phyloP scores from a whole-genome alignment of 2,329 filamentous ascomycete genomes.

The Penicillium sp. region DNA sequence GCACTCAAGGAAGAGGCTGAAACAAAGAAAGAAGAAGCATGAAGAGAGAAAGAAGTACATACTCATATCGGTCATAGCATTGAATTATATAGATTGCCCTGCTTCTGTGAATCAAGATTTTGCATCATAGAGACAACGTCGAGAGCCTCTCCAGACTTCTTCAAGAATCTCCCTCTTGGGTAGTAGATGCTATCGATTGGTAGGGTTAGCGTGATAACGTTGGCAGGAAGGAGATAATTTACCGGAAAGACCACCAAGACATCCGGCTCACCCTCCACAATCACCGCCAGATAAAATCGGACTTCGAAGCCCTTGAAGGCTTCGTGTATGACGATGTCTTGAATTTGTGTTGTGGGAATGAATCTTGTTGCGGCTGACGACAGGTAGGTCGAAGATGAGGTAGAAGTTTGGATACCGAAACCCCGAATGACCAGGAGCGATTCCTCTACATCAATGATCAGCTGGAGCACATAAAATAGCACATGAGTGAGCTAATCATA shows the following conservation, averaged over 20 bases:
- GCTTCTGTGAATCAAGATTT: conserved; percentile 42
- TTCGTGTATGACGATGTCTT: conserved; percentile 92
- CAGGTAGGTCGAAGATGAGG: conserved; percentile 68
- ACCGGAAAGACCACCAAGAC: conserved; percentile 93
- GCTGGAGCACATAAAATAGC: neutral
- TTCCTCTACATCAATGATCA: conserved; percentile 61
- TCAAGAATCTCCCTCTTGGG: conserved; percentile 76
- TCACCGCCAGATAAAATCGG: conserved; percentile 81
- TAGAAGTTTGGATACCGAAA: conserved; percentile 85
- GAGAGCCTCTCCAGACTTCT: conserved; percentile 83
- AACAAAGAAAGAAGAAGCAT: conserved; percentile 7
- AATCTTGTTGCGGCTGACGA: conserved; percentile 64
- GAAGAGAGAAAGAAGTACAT: conserved; percentile 2
- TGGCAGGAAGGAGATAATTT: conserved; percentile 25
- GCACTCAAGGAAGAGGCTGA: conserved; percentile 28
- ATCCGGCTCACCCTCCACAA: conserved; percentile 84
- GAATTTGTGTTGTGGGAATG: conserved; percentile 89
- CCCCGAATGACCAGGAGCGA: conserved; percentile 84
- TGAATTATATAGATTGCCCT: conserved; percentile 8
- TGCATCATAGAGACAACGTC: conserved; percentile 77
- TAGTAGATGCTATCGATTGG: conserved; percentile 57
- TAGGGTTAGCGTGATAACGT: neutral
- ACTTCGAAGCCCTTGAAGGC: conserved; percentile 92
- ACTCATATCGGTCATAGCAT: neutral
- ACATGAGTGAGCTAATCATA: conserved; percentile 23